These are phyloP conservation scores for Aspergillus calidoustus DNA, from an alignment of 2,329 filamentous ascomycete genomes.

Conservation along the genomic window DNA sequence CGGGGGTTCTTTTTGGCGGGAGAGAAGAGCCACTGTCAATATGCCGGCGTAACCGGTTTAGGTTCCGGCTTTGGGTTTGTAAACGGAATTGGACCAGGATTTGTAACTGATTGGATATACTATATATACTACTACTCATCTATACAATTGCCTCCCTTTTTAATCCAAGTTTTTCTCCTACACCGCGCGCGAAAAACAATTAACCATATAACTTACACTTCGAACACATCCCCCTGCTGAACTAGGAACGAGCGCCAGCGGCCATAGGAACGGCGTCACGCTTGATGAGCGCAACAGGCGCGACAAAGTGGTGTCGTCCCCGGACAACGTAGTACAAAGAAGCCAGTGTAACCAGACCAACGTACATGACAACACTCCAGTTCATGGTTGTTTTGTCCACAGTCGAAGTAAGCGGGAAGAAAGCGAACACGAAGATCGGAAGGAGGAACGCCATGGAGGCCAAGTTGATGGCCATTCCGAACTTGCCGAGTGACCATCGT, in stretches of 20 bases:
- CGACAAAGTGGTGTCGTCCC: conserved; percentile 48
- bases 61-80: too few species aligned
- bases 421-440: conserved; percentile 49
- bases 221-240: too few species aligned
- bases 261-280: conserved; percentile 23
- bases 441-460: conserved; percentile 45
- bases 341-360: conserved; percentile 49
- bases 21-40: too few species aligned
- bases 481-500: conserved; percentile 52
- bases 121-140: not conserved
- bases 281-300: conserved; percentile 44
- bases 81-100: too few species aligned
- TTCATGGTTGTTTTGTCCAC: conserved; percentile 50
- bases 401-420: conserved; percentile 47
- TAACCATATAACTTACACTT: not conserved
- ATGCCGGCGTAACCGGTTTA: too few species aligned
- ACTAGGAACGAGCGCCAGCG: not conserved
- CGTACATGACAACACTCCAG: conserved; percentile 53
- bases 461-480: conserved; percentile 50
- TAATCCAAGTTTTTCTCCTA: not conserved
- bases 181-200: not conserved
- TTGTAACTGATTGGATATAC: too few species aligned
- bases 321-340: conserved; percentile 48
- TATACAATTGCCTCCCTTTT: not conserved
- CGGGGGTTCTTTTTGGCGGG: too few species aligned